phyloP scores from a whole-genome alignment of 2,329 filamentous ascomycete genomes.

The Fonsecaea pedrosoi region DNA sequence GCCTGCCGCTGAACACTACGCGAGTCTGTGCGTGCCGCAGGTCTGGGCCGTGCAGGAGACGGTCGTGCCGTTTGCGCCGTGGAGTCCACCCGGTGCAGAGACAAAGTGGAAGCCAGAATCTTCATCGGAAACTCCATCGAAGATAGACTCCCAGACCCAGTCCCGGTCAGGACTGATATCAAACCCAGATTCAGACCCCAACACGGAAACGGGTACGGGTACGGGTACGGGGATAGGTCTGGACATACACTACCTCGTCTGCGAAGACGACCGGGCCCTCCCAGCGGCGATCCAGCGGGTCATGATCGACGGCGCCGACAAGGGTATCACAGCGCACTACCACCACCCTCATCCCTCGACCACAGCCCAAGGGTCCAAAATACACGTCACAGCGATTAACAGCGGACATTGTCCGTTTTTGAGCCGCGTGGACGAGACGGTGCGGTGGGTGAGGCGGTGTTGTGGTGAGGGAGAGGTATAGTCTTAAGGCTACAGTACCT shows the following conservation, averaged over 20 bases:
- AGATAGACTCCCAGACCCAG: too few species aligned
- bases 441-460: constrained; percentile 17
- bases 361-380: neutral
- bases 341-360: neutral
- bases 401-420: constrained; percentile 23
- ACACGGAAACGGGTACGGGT: too few species aligned
- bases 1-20: constrained; percentile 42
- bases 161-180: too few species aligned
- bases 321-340: neutral
- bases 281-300: constrained; percentile 44
- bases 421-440: constrained; percentile 20
- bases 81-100: constrained; percentile 38
- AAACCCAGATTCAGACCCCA: too few species aligned
- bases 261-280: constrained; percentile 44
- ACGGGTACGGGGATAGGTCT: neutral
- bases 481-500: too few species aligned
- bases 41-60: constrained; percentile 43
- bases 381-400: constrained; percentile 8
- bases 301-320: constrained; percentile 43
- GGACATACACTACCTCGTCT: constrained; percentile 40
- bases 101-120: neutral
- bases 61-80: constrained; percentile 42
- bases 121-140: too few species aligned
- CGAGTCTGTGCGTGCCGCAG: constrained; percentile 43
- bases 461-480: neutral